Evolutionary conservation across 495 filamentous ascomycete species (phyloP).

Genomic region (Aspergillus panamensis): DNA sequence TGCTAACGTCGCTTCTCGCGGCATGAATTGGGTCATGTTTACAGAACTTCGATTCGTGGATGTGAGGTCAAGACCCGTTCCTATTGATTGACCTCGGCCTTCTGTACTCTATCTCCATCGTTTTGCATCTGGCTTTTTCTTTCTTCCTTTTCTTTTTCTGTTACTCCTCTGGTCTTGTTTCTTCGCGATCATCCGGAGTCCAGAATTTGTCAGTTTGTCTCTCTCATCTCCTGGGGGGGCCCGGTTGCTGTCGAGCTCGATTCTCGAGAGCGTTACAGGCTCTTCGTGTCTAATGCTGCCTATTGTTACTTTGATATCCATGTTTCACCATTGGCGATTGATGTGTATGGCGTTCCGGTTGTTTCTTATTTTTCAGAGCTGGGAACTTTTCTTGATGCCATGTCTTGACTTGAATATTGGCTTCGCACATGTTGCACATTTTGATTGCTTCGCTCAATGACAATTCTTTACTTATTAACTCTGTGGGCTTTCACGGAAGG

Average conservation of each 20-base stretch:
- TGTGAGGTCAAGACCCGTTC: neutral
- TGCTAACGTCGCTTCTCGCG: constrained; percentile 7
- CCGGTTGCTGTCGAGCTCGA: constrained; percentile 19
- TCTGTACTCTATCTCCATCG: constrained; percentile 35
- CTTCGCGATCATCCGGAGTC: constrained; percentile 6
- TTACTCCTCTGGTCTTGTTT: constrained; percentile 11
- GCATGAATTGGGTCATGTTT: constrained; percentile 6
- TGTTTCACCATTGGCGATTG: constrained; percentile 36
- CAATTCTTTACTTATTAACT: constrained; percentile 10
- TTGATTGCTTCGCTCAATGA: constrained; percentile 1
- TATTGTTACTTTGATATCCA: constrained; percentile 37
- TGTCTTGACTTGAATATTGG: constrained; percentile 10
- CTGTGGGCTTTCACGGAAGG: neutral
- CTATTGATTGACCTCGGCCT: constrained; percentile 14
- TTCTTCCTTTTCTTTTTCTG: constrained; percentile 14
- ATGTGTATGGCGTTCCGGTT: constrained; percentile 35
- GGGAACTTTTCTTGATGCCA: neutral
- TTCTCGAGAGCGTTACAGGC: constrained; percentile 22
- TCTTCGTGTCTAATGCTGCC: constrained; percentile 13
- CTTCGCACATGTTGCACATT: neutral
- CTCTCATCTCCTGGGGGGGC: neutral
- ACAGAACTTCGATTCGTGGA: constrained; percentile 4
- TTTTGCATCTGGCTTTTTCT: constrained; percentile 27
- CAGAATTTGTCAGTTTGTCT: constrained; percentile 8
- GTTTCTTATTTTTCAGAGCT: constrained; percentile 2